Conservation (phyloP, 495 filamentous ascomycete species). For the Tuber borchii region DNA sequence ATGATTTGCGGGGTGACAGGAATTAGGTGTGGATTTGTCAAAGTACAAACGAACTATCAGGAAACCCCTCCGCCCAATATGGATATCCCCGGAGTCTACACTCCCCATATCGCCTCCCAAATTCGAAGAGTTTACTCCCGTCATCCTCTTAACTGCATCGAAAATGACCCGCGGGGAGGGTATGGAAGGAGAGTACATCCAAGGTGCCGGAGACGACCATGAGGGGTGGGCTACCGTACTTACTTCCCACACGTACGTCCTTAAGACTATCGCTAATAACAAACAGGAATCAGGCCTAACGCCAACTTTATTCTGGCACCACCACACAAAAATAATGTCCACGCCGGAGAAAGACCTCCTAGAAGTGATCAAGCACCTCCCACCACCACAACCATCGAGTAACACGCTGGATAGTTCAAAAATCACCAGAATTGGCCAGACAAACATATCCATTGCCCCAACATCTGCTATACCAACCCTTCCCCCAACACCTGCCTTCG, state of each 20-base stretch:
- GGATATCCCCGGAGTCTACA: slow-evolving; percentile 51
- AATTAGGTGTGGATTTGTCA: background rate
- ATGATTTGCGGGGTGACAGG: background rate
- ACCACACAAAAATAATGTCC: slow-evolving; percentile 44
- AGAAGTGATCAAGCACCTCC: slow-evolving; percentile 8
- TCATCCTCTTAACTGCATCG: slow-evolving; percentile 78
- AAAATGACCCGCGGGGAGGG: slow-evolving; percentile 59
- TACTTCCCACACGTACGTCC: background rate
- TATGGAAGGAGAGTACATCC: slow-evolving; percentile 73
- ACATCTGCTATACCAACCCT: background rate
- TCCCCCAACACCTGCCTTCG: background rate
- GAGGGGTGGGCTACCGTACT: slow-evolving; percentile 67
- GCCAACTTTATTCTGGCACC: slow-evolving; percentile 68
- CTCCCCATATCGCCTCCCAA: slow-evolving; percentile 36
- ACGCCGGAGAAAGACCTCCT: slow-evolving; percentile 19
- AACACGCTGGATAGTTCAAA: background rate
- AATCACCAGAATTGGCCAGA: background rate
- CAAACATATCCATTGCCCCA: background rate
- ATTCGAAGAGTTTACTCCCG: slow-evolving; percentile 56
- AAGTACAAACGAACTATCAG: slow-evolving; percentile 39
- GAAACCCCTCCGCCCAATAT: slow-evolving; percentile 59
- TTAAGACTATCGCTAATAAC: slow-evolving; percentile 6
- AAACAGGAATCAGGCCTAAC: slow-evolving; percentile 55
- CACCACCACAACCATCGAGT: background rate
- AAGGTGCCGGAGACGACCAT: slow-evolving; percentile 87